These are phyloP conservation scores for Daedalea quercina DNA, from an alignment of 768 basidiomycete genomes.

Conservation along the genomic window DNA sequence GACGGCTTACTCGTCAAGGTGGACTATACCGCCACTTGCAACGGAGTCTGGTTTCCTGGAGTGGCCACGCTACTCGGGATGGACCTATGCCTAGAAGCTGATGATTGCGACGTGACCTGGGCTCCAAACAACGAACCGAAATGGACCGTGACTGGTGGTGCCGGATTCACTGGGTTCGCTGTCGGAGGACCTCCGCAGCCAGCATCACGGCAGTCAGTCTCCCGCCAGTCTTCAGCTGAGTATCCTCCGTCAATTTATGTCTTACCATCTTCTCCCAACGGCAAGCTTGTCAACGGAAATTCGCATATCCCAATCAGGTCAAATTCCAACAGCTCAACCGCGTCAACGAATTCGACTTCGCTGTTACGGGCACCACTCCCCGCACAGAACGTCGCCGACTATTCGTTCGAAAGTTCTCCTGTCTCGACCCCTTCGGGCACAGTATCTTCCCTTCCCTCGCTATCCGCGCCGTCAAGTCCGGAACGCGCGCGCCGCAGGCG, in stretches of 20 bases:
- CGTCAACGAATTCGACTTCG: slow-evolving; percentile 36
- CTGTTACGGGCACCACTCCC: slow-evolving; percentile 74
- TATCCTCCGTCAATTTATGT: slow-evolving; percentile 15
- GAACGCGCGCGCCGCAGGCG: slow-evolving; percentile 31
- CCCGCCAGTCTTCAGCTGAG: slow-evolving; percentile 36
- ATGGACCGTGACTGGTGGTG: slow-evolving; percentile 60
- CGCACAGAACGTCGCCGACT: slow-evolving; percentile 53
- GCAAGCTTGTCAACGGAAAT: slow-evolving; percentile 5
- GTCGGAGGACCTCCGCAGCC: slow-evolving; percentile 35
- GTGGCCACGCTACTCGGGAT: slow-evolving; percentile 77
- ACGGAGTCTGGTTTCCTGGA: slow-evolving; percentile 76
- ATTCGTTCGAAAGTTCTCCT: slow-evolving; percentile 67
- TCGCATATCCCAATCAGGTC: slow-evolving; percentile 32
- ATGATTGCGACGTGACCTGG: slow-evolving; percentile 68
- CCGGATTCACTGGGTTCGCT: slow-evolving; percentile 70
- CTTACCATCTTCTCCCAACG: slow-evolving; percentile 18
- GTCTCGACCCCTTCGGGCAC: slow-evolving; percentile 41
- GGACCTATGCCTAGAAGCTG: slow-evolving; percentile 65
- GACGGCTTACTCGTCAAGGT: slow-evolving; percentile 55
- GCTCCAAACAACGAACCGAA: slow-evolving; percentile 38
- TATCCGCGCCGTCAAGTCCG: slow-evolving; percentile 26
- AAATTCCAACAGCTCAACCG: slow-evolving; percentile 17
- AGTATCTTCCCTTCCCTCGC: slow-evolving; percentile 31
- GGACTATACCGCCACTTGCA: slow-evolving; percentile 68
- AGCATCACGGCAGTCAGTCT: slow-evolving; percentile 15